Percentiles rank a stretch among this genome's conserved stretches.
Conservation (phyloP, 139 green algal species). For the Ettlia oleoabundans region DNA sequence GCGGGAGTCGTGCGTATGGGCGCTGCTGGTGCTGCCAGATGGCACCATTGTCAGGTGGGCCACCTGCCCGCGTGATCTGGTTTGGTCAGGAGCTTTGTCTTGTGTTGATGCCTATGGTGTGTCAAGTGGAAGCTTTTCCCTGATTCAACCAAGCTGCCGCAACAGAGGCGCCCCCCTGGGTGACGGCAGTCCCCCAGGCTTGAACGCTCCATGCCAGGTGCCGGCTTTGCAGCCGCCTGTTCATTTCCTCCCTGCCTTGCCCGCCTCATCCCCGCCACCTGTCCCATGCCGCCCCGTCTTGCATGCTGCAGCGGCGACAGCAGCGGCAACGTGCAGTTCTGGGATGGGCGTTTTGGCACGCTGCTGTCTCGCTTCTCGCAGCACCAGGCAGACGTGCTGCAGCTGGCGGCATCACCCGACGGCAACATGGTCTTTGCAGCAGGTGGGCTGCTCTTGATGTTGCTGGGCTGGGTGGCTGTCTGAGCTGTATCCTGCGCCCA, state of each 20-base stretch:
- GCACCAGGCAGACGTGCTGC: conserved; percentile 85
- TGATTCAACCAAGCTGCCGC: too few relatives aligned
- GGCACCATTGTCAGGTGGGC: conserved; percentile 89
- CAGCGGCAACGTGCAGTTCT: conserved; percentile 82
- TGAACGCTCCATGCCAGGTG: too few relatives aligned
- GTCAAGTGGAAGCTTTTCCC: too few relatives aligned
- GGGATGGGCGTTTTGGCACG: conserved; percentile 84
- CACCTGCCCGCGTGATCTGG: too few relatives aligned
- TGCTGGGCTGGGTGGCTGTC: neutral
- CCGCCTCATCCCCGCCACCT: too few relatives aligned
- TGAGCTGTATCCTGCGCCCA: neutral
- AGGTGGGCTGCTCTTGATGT: neutral
- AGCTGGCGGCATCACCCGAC: conserved; percentile 72
- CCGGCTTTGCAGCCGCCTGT: too few relatives aligned
- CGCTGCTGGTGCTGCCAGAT: conserved; percentile 77
- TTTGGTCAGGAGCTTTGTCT: too few relatives aligned
- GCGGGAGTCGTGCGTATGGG: conserved; percentile 79
- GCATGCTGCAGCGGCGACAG: conserved; percentile 83
- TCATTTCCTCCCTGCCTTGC: too few relatives aligned
- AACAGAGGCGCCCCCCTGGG: too few relatives aligned
- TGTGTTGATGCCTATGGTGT: too few relatives aligned
- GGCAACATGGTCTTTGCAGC: conserved; percentile 82
- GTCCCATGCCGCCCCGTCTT: too few relatives aligned
- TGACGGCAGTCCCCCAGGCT: too few relatives aligned
- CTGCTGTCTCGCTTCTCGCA: conserved; percentile 67